Evolutionary conservation across 208 protist genomes (phyloP), one percentile per base, ranked within the genome.

Genomic region (Crithidia mellificae): DNA sequence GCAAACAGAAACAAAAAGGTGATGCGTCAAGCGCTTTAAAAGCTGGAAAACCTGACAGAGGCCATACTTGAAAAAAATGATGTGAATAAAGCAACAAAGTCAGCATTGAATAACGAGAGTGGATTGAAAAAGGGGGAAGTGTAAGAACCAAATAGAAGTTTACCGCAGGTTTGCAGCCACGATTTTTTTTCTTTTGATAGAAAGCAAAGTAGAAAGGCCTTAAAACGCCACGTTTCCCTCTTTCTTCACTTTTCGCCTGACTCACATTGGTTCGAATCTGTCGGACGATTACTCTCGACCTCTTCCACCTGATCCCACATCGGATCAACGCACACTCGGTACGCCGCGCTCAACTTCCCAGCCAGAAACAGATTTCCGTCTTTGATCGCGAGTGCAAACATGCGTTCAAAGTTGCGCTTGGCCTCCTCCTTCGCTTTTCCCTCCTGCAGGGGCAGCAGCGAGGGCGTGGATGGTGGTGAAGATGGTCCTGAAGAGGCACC

Each of bases 271-370:
- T 12, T 4, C 6, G 36, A 29, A n/a, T 30, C 15, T 8, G 22
- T 51, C 11, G 24, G 38, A 12, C 32, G 46, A 2, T 56, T 55
- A n/a, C 62, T 50, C 34, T 58, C 62, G 36, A 38, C 44, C 12
- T 62, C 65, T 6, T 29, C 63, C 14, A 12, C 11, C 7, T 59
- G 50, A 66, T 94, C 89, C 87, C 89, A 94, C 1, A 80, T 30
- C 5, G 77, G 69, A 61, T 94, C 82, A 0, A 90, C 84, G 54
- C 89, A 94, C 2, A 88, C 47, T 52, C 86, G 87, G 54, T 90
- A 94, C 7, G 89, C 89, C 8, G 74, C 75, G 50, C 89, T 94
- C 41, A 94, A 72, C 72, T 94, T 94, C 8, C 89, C 89, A 11
- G 84, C 80, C 20, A 94, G 66, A 54, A 87, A 94, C n/a, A 78